Evolutionary conservation across 164 flowering plant genomes (phyloP).

Genomic region (Brasenia schreberi): DNA sequence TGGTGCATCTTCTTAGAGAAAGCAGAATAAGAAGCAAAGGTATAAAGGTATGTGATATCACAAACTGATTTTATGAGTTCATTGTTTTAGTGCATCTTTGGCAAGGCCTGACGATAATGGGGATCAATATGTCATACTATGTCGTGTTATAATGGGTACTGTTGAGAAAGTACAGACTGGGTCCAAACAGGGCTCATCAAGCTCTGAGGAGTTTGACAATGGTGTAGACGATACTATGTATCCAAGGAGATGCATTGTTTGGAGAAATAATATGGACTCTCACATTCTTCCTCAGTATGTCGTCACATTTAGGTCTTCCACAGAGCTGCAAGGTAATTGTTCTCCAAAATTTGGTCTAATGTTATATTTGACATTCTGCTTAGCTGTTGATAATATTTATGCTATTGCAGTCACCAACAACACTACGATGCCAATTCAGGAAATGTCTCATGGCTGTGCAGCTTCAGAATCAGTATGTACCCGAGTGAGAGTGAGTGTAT

Average conservation of each 20-base stretch:
- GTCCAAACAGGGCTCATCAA: constrained; percentile 29
- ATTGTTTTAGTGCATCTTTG: background rate
- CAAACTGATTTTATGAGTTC: too few relatives aligned
- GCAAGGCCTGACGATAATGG: constrained; percentile 29
- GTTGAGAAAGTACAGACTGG: constrained; percentile 35
- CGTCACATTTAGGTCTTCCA: constrained; percentile 31
- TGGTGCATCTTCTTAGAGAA: too few relatives aligned
- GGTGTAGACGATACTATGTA: constrained; percentile 40
- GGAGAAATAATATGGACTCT: constrained; percentile 35
- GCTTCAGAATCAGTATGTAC: background rate
- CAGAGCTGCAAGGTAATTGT: constrained; percentile 15
- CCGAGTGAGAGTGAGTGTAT: background rate
- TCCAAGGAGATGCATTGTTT: constrained; percentile 39
- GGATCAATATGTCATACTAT: constrained; percentile 31
- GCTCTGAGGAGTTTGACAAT: constrained; percentile 25
- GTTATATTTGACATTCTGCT: background rate
- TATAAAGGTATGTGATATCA: background rate
- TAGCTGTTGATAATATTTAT: background rate
- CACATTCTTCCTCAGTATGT: constrained; percentile 47
- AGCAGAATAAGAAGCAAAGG: background rate
- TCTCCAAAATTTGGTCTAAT: background rate
- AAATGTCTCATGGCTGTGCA: background rate
- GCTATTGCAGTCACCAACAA: background rate
- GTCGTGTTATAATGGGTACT: constrained; percentile 53
- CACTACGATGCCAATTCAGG: background rate